Conservation (phyloP, 257 asterid species). For the Solanum virginianum region DNA sequence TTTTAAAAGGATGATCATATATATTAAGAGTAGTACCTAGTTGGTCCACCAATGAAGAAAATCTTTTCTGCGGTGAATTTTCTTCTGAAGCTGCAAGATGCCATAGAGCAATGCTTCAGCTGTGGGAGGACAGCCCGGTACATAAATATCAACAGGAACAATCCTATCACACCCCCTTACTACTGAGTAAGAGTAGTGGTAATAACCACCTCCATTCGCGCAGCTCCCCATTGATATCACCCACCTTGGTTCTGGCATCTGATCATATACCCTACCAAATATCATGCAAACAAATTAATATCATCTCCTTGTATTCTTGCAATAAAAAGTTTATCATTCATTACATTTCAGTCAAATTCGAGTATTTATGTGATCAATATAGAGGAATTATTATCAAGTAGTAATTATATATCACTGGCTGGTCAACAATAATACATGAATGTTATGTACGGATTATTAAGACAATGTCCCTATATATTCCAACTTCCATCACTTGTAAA, state of each 20-base stretch:
- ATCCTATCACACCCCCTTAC: constrained; percentile 91
- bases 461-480: too few species aligned
- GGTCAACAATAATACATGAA: too few species aligned
- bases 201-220: constrained; percentile 96
- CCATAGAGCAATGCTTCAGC: constrained; percentile 96
- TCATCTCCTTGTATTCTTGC: neutral
- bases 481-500: too few species aligned
- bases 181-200: constrained; percentile 79
- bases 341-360: too few species aligned
- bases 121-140: constrained; percentile 96
- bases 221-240: constrained; percentile 98
- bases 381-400: too few species aligned
- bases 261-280: constrained; percentile 74
- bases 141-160: constrained; percentile 87
- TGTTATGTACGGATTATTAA: too few species aligned
- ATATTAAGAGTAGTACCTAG: too few species aligned
- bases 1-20: neutral
- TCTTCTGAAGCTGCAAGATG: constrained; percentile 84
- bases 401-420: too few species aligned
- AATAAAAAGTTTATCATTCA: too few species aligned
- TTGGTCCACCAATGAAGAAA: constrained; percentile 89
- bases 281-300: neutral
- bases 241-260: constrained; percentile 99
- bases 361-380: too few species aligned
- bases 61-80: constrained; percentile 85